A percentile compares a stretch with the other conserved stretches of the same genome.
Conservation (phyloP, 768 basidiomycete genomes). For the Mycena amicta region DNA sequence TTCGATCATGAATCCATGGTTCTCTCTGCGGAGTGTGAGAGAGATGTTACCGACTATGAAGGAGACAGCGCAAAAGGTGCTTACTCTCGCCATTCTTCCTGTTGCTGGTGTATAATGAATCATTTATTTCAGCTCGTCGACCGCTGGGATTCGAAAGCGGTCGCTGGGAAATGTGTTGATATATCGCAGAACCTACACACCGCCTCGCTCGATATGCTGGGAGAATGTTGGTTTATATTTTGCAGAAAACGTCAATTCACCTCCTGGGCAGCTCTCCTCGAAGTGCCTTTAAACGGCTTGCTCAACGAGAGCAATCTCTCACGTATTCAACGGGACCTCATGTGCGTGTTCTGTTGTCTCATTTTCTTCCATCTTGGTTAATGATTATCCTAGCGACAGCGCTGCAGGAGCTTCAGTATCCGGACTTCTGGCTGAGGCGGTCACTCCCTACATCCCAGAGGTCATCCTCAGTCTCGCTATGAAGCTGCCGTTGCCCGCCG, state of each 20-base stretch:
- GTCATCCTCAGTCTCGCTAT: not conserved
- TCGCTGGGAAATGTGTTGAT: not conserved
- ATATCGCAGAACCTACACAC: not conserved
- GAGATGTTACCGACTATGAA: not conserved
- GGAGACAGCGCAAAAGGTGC: not conserved
- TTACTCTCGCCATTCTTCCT: not conserved
- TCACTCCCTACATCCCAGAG: not conserved
- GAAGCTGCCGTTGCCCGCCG: not conserved
- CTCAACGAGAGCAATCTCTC: not conserved
- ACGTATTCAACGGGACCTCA: not conserved
- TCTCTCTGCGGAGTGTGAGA: not conserved
- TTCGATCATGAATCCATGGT: not conserved
- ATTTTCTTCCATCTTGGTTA: no score
- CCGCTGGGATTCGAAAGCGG: not conserved
- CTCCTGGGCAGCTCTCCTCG: not conserved
- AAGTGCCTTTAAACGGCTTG: not conserved
- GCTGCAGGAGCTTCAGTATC: not conserved
- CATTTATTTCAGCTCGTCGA: not conserved
- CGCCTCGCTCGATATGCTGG: not conserved
- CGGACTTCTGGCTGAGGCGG: not conserved
- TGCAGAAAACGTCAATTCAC: not conserved
- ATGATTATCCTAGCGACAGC: not conserved
- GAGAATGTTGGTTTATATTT: not conserved
- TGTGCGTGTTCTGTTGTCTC: not conserved
- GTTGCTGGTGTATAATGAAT: no score